Evolutionary conservation across 2,329 filamentous ascomycete species (phyloP).

Genomic region (Aspergillus persii): DNA sequence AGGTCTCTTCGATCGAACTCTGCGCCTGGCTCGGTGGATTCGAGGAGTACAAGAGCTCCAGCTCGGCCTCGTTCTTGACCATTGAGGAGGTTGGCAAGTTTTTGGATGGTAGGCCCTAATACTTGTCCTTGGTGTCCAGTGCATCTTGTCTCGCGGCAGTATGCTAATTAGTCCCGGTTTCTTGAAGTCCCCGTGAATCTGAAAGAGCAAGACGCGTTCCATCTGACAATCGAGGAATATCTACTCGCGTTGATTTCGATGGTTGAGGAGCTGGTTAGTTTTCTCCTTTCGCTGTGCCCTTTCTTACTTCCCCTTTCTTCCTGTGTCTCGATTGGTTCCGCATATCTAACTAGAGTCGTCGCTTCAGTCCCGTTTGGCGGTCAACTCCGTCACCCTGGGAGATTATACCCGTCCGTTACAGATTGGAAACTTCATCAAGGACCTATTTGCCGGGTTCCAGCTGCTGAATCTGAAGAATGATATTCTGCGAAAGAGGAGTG

Average conservation of each 20-base stretch:
- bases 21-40: slow-evolving; percentile 80
- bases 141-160: neutral
- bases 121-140: slow-evolving; percentile 4
- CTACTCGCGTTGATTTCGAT: slow-evolving; percentile 82
- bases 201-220: slow-evolving; percentile 85
- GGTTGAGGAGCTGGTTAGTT: slow-evolving; percentile 74
- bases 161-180: neutral
- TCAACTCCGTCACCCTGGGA: slow-evolving; percentile 90
- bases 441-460: slow-evolving; percentile 93
- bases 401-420: slow-evolving; percentile 82
- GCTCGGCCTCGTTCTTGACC: slow-evolving; percentile 70
- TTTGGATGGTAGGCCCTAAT: slow-evolving; percentile 61
- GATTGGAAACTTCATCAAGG: slow-evolving; percentile 91
- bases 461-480: slow-evolving; percentile 98
- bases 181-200: slow-evolving; percentile 79
- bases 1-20: slow-evolving; percentile 59
- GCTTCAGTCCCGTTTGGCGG: slow-evolving; percentile 70
- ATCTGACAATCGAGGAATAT: slow-evolving; percentile 96
- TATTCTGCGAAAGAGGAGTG: slow-evolving; percentile 77
- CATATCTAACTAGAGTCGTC: neutral
- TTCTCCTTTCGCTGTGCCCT: neutral
- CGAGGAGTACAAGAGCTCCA: slow-evolving; percentile 51
- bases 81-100: slow-evolving; percentile 83
- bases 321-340: neutral
- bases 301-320: neutral